Conservation (phyloP, 108 stramenopile species). For the Skeletonema menzelii region DNA sequence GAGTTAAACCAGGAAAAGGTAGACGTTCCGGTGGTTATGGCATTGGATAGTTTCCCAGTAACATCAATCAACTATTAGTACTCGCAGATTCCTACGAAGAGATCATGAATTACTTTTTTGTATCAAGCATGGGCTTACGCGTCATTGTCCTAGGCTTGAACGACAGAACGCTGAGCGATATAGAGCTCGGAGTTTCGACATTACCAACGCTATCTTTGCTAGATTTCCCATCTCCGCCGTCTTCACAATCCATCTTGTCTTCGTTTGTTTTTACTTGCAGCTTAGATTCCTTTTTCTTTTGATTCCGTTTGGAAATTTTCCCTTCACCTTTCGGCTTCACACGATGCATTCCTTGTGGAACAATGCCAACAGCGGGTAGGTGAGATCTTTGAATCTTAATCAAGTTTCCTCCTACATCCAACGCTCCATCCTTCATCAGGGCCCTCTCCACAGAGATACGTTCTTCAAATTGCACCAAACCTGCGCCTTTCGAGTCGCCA, state of each 20-base stretch:
- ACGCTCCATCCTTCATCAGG: constrained; percentile 56
- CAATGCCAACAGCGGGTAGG: constrained; percentile 70
- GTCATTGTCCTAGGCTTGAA: constrained; percentile 37
- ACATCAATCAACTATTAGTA: background rate
- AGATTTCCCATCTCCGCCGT: background rate
- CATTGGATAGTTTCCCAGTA: constrained; percentile 80
- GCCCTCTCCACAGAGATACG: constrained; percentile 80
- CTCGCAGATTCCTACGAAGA: background rate
- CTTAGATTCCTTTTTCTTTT: constrained; percentile 39
- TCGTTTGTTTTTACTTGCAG: constrained; percentile 5
- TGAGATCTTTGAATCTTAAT: constrained; percentile 76
- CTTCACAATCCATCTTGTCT: constrained; percentile 18
- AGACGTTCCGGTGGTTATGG: constrained; percentile 84
- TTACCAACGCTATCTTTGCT: background rate
- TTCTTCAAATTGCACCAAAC: constrained; percentile 87
- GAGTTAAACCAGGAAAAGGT: constrained; percentile 77
- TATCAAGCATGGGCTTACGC: constrained; percentile 25
- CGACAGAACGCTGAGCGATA: constrained; percentile 36
- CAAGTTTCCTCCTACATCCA: constrained; percentile 69
- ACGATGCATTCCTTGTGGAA: constrained; percentile 83
- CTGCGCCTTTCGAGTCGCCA: constrained; percentile 79
- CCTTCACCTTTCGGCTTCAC: constrained; percentile 80
- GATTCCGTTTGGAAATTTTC: constrained; percentile 64
- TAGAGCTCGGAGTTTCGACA: constrained; percentile 26
- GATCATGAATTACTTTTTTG: background rate